These are phyloP conservation scores for Babesia gibsoni DNA, from an alignment of 169 alveolate genomes.

Conservation along the genomic window DNA sequence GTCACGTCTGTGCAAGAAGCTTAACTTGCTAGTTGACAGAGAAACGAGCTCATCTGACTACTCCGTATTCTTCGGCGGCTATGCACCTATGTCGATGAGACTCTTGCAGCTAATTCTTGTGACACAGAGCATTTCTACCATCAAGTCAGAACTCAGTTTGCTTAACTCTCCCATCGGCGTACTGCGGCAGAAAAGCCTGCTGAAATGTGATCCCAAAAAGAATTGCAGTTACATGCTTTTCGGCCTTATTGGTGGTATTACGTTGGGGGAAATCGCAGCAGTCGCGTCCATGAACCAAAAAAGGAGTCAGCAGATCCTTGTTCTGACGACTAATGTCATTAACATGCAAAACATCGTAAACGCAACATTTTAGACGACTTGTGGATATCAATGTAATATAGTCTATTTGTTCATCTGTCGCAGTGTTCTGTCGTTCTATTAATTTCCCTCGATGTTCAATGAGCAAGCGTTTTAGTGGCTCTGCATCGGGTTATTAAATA, in stretches of 20 bases:
- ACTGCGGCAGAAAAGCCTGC: constrained; percentile 27
- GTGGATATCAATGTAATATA: too few species aligned
- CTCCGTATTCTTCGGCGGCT: constrained; percentile 70
- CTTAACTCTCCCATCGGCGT: constrained; percentile 32
- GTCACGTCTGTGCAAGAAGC: constrained; percentile 61
- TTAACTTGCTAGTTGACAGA: constrained; percentile 65
- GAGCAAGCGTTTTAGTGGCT: too few species aligned
- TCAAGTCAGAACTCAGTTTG: constrained; percentile 33
- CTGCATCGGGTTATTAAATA: too few species aligned
- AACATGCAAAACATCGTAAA: constrained; percentile 12
- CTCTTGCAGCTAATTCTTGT: constrained; percentile 57
- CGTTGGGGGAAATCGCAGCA: constrained; percentile 73
- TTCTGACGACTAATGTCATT: constrained; percentile 48
- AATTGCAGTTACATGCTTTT: constrained; percentile 20
- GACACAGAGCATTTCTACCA: constrained; percentile 12
- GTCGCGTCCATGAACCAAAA: constrained; percentile 42
- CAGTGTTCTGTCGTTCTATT: too few species aligned
- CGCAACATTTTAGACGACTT: background rate
- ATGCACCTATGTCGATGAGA: constrained; percentile 72
- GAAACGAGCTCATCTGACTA: constrained; percentile 57
- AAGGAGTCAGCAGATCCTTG: constrained; percentile 3
- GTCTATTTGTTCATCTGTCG: too few species aligned
- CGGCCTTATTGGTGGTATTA: constrained; percentile 70
- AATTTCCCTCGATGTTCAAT: too few species aligned
- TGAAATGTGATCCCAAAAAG: background rate